Base-by-base conservation (phyloP, 805 yeast genomes). In the Myxozyma mucilagina region DNA sequence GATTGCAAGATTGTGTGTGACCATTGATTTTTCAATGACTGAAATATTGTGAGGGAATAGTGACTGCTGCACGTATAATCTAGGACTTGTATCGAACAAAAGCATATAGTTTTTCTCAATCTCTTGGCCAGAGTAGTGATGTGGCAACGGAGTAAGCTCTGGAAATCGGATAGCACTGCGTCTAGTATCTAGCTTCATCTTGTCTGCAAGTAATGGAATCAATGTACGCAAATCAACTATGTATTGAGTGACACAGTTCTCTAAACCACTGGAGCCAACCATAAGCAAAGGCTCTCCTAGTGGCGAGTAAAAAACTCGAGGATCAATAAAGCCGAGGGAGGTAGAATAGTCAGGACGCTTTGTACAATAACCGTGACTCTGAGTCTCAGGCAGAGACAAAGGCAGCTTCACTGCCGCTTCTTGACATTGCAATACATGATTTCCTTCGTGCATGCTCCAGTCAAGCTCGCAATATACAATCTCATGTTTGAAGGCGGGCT, bases 291-390 rank as follows among this genome's bases (percentile, higher is more conserved):
- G 67, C 53, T 60, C 67, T 24, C 67, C 67, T 13, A 2, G 9
- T 13, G 66, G 60, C 7, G 65, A 62, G 41, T 53, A 47, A 43
- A 63, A 61, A 11, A 61, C 54, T 1, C 66, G 59, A n/a, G 66
- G 57, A 38, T 63, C 67, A 13, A 52, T 35, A 24, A 50, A 59
- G 18, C 65, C 65, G 16, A 51, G 35, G 18, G 47, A 54, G 4
- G 32, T 4, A 31, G 7, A 38, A 29, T 56, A 39, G 9, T 18
- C 41, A 16, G 41, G 39, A 13, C 18, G 18, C 13, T 13, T 13
- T 29, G 24, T 24, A 45, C 61, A 61, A 9, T 56, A n/a, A 18
- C 66, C 62, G 18, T 31, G 9, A 6, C 57, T 48, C 13, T 62
- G 20, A 4, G 35, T n/a, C 20, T 38, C 41, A 24, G 24, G 39